Conservation (phyloP, 148 eudicot genomes). For the Fagopyrum esculentum region DNA sequence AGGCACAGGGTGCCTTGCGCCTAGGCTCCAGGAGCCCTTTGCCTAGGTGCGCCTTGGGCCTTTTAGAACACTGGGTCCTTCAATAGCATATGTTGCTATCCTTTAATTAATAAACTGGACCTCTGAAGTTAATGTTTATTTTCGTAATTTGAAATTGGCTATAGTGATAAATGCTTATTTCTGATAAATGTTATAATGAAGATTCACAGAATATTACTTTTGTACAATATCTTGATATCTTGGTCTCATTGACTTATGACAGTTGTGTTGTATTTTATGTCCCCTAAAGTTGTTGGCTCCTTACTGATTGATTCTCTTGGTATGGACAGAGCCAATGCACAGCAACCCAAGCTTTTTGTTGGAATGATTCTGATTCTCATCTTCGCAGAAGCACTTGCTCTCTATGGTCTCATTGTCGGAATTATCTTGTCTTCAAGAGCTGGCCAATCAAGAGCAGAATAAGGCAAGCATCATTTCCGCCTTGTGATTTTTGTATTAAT, state of each 20-base stretch:
- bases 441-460: conserved; percentile 55
- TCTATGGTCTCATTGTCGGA: conserved; percentile 54
- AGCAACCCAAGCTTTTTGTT: conserved; percentile 48
- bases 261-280: neutral
- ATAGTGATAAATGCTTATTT: neutral
- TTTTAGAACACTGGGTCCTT: neutral
- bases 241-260: neutral
- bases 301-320: neutral
- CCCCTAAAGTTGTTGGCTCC: neutral
- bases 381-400: conserved; percentile 53
- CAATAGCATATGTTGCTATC: neutral
- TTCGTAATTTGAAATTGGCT: neutral
- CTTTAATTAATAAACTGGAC: neutral
- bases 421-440: conserved; percentile 54
- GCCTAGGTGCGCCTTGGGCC: too few species aligned
- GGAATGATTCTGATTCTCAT: conserved; percentile 57
- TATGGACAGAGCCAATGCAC: conserved; percentile 43
- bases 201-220: neutral
- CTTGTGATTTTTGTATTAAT: conserved; percentile 1
- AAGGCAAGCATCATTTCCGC: conserved; percentile 15
- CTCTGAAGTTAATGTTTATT: neutral
- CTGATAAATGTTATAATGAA: neutral
- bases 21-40: too few species aligned
- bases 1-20: too few species aligned
- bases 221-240: neutral